Evolutionary conservation across 225 moss, liverwort and hornwort species (phyloP).

Genomic region (Thuidium tamariscinum): DNA sequence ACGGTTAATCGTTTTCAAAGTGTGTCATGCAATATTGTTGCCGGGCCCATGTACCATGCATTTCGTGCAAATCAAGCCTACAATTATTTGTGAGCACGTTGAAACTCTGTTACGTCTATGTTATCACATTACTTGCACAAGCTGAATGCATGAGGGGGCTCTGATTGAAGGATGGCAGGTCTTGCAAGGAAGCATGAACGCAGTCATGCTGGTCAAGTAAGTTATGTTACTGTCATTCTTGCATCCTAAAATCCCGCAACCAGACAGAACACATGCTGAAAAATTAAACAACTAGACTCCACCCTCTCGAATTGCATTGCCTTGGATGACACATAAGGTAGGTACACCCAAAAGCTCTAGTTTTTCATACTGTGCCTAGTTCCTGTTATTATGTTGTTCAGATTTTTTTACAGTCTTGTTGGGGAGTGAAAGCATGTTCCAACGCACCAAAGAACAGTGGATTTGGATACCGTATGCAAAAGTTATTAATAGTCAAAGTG

Average conservation of each 20-base stretch:
- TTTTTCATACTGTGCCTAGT: too few relatives aligned
- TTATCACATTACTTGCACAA: not conserved
- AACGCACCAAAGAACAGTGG: too few relatives aligned
- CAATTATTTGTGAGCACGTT: not conserved
- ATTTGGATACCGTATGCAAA: too few relatives aligned
- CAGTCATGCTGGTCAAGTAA: not conserved
- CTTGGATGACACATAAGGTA: accelerated
- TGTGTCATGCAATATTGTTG: not conserved
- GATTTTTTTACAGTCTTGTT: too few relatives aligned
- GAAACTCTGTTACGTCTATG: not conserved
- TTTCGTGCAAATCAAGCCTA: not conserved
- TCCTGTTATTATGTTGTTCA: too few relatives aligned
- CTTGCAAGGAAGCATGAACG: slow-evolving; percentile 1
- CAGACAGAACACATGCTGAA: too few relatives aligned
- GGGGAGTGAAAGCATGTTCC: too few relatives aligned
- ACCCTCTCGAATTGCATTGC: too few relatives aligned
- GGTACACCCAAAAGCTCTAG: too few relatives aligned
- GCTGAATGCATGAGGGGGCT: not conserved
- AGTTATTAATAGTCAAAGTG: too few relatives aligned
- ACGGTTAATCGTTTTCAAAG: not conserved
- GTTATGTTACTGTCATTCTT: not conserved
- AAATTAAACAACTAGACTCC: not conserved
- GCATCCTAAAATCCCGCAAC: not conserved
- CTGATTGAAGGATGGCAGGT: not conserved
- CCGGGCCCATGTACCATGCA: not conserved